A percentile compares a stretch with the other conserved stretches of the same genome.
Evolutionary conservation across 805 yeast genomes (phyloP).

Genomic region (Lachancea meyersii): DNA sequence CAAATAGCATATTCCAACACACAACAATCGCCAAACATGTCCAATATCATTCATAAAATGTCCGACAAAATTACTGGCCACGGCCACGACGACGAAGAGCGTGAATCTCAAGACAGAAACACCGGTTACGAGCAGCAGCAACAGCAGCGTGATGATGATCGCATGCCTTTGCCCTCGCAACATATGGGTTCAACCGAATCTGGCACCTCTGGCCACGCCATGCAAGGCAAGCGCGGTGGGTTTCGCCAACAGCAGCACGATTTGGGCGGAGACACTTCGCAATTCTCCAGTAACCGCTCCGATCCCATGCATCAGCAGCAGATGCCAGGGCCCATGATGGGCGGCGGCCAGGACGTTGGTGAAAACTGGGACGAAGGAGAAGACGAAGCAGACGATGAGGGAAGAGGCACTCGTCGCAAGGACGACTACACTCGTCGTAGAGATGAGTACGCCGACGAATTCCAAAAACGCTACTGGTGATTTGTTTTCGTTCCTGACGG

Average conservation of each 20-base stretch:
- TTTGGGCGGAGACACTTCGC: constrained; percentile 4
- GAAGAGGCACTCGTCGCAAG: neutral
- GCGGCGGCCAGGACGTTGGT: neutral
- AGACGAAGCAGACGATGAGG: constrained; percentile 2
- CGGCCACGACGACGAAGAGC: constrained; percentile 13
- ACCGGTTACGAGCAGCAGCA: constrained; percentile 7
- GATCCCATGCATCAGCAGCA: constrained; percentile 4
- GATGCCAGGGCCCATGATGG: constrained; percentile 7
- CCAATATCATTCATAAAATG: constrained; percentile 29
- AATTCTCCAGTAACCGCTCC: neutral
- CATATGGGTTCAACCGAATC: constrained; percentile 4
- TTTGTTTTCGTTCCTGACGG: too few relatives aligned
- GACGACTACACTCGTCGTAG: constrained; percentile 3
- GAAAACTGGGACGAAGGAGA: constrained; percentile 9
- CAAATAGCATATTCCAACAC: too few relatives aligned
- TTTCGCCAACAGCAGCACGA: constrained; percentile 8
- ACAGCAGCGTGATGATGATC: constrained; percentile 3
- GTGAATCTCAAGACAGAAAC: constrained; percentile 10
- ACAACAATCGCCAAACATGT: constrained; percentile 18
- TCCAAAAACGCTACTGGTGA: constrained; percentile 11
- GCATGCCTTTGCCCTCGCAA: constrained; percentile 8
- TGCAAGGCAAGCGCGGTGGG: constrained; percentile 8
- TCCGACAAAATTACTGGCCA: constrained; percentile 28
- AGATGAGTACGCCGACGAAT: constrained; percentile 11
- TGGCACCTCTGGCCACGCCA: constrained; percentile 2